Evolutionary conservation across 257 asterid genomes (phyloP).

Genomic region (Jaltomata sinuosa): DNA sequence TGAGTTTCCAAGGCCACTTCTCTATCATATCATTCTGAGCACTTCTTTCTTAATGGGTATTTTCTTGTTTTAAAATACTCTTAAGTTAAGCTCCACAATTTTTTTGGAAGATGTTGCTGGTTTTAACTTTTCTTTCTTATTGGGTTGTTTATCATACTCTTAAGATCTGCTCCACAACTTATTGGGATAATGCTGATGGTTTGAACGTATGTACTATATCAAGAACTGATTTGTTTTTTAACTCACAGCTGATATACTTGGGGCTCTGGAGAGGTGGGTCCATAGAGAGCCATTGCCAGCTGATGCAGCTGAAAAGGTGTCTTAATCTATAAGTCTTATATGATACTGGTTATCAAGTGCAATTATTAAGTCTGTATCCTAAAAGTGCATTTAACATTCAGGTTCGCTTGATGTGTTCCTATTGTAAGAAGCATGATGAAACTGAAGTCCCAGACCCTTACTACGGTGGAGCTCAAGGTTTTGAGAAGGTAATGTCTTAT

Average conservation of each 20-base stretch:
- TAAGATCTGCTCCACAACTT: too few species aligned
- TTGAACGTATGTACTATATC: background rate
- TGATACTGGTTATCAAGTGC: background rate
- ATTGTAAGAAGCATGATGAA: slow-evolving; percentile 64
- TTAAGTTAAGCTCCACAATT: background rate
- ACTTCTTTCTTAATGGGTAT: too few species aligned
- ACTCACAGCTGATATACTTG: slow-evolving; percentile 43
- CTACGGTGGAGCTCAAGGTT: slow-evolving; percentile 82
- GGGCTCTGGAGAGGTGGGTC: slow-evolving; percentile 69
- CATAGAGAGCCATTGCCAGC: slow-evolving; percentile 51
- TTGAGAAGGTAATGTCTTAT: slow-evolving; percentile 55
- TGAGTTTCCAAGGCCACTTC: too few species aligned
- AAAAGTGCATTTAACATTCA: slow-evolving; percentile 5
- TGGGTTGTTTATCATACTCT: background rate
- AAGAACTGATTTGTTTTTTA: background rate
- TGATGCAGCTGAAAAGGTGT: slow-evolving; percentile 56
- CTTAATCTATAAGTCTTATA: background rate
- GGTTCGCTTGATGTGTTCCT: slow-evolving; percentile 68
- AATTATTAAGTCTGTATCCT: background rate
- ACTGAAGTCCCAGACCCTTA: slow-evolving; percentile 87
- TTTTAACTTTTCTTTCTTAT: background rate
- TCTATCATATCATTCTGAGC: too few species aligned
- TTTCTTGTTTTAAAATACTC: background rate
- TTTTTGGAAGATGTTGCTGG: background rate
- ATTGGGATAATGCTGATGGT: background rate